Evolutionary conservation across 345 rosid genomes (phyloP), one percentile per base, ranked within the genome.

Genomic region (Citrus sp.): DNA sequence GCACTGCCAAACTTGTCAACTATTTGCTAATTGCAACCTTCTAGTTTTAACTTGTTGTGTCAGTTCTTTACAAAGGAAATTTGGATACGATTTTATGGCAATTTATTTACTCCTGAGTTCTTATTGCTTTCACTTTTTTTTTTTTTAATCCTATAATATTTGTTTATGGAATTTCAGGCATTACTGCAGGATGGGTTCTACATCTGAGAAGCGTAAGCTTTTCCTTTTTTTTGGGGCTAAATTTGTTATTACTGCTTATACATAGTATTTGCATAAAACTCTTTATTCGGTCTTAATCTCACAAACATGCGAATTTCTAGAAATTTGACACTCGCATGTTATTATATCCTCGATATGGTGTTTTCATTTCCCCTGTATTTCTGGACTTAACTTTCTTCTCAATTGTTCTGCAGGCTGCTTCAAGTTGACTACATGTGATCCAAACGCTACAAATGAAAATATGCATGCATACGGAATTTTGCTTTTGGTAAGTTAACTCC

Each of bases 121-220:
- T 5, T 4, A 8, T 25, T 63, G 63, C 19, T 51, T 70, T 67
- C 24, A 67, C 25, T 13, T 67, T 64, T 69, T 59, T 69, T 59
- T 59, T 58, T 68, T 68, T 59, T 64, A 72, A 77, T 61, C 60
- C 67, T 74, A 16, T 70, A 14, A 12, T 46, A 19, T 60, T 75
- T 60, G 12, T 72, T 27, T 51, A 37, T 81, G 79, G 77, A 38
- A 74, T 82, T 84, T 63, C 92, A 95, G 99, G 73, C 96, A 91
- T 72, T 92, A 88, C 74, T 95, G 98, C 87, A 76, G 92, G 71
- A 83, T 73, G 89, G 99, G 99, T 54, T 94, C 99, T 64, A 92
- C 92, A 49, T 82, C 90, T 51, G 90, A 92, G 87, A 83, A 81
- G 63, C 88, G 98, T 96, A 81, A 84, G 97, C 75, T 42, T 34